Evolutionary conservation across 306 rosid genomes (phyloP), one percentile per base, ranked within the genome.

Genomic region (Corylus avellana): DNA sequence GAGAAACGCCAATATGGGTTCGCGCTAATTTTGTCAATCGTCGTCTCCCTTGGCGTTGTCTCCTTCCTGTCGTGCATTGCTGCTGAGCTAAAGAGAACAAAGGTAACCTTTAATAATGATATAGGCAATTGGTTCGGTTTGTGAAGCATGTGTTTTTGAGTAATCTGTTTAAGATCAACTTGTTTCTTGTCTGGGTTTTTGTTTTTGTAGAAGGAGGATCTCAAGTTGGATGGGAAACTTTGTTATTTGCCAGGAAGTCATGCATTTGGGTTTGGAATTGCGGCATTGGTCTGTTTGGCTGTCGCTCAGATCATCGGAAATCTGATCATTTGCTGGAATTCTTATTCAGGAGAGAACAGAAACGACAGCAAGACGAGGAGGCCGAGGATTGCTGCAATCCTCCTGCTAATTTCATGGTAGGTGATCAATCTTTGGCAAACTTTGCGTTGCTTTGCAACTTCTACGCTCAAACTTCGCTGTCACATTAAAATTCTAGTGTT

Each of bases 221-320:
- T 95, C 47, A 91, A 75, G 80, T 80, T 93, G 89, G 79, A 86
- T 72, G 97, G 98, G 49, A 81, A 76, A 27, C 75, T 78, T 9
- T 95, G 98, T 61, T 83, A 80, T 72, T 77, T 95, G 86, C 98
- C 98, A 50, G 84, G 78, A 83, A 95, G 92, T 83, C 81, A 37
- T 5, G 91, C 98, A 78, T 89, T 84, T 81, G 88, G 86, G 75
- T 88, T 88, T 25, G 98, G 98, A 5, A 69, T 92, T 81, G 88
- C 87, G 76, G 92, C 98, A 32, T 78, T 92, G 88, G 75, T 81
- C 37, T 77, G 92, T 79, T 78, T 93, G 50, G 49, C 63, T 82
- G 58, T 85, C 56, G 90, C 97, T 25, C 96, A 92, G 78, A 75
- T 88, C 20, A 61, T 89, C 49, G 97, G 91, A 9, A 92, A 87